Base-by-base conservation (phyloP, 2,329 filamentous ascomycete genomes). In the Gnomoniopsis smithogilvyi region DNA sequence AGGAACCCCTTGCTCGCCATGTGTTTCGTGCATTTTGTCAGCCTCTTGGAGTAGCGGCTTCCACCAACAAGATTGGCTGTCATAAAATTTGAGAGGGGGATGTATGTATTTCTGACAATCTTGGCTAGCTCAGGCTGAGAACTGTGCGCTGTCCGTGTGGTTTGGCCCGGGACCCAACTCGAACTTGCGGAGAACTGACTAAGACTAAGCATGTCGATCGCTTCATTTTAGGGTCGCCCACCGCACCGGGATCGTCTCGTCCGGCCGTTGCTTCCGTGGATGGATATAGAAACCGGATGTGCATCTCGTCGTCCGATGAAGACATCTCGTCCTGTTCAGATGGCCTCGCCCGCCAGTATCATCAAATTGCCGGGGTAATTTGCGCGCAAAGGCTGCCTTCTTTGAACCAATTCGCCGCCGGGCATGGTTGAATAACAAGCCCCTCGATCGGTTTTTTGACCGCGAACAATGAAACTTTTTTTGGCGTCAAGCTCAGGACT, bases 71-170 rank as follows among this genome's bases (percentile, higher is more conserved):
- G 56, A 51, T 53, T 48, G 41, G 24, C 36, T 12, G 36, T 11
- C 12, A n/a, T 41, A n/a, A n/a, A 41, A 41, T 41, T 2, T 38
- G 22, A 19, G 43, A 54, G 22, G 43, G n/a, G 24, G 15, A 26
- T 54, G 30, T 33, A n/a, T 8, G 26, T 30, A 30, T 41, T 50
- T 50, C 38, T 15, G 30, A 30, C 45, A 46, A 46, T 21, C 30
- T 24, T 41, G 45, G 33, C 54, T 56, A 62, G 60, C 50, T 60
- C 53, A 62, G 60, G 60, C 60, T 62, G 60, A 62, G 60, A 62
- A 54, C 34, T 62, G 45, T 59, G 57, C 60, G 55, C 52, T 58
- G 53, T 50, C 57, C 36, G 52, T 51, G 34, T 30, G 4, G 26
- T 30, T 30, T 30, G 26, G 26, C 26, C 8, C 26, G 26, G 26